Conservation (phyloP, 2,329 filamentous ascomycete genomes). For the Pseudogymnoascus sp. region DNA sequence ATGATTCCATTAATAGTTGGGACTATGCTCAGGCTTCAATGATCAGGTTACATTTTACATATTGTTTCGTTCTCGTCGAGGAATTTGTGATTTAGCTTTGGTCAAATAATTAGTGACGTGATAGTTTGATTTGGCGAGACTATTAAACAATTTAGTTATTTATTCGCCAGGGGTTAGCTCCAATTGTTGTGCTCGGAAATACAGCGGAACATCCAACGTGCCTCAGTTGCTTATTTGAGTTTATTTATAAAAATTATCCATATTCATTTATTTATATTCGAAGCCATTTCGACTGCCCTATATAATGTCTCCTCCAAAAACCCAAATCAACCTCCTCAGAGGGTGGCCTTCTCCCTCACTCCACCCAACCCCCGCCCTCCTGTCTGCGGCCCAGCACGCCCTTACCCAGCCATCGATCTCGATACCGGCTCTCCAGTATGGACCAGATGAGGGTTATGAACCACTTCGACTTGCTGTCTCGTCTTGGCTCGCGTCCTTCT, state of each 20-base stretch:
- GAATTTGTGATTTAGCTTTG: background rate
- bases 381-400: constrained; percentile 40
- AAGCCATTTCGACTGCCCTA: background rate
- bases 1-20: background rate
- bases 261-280: background rate
- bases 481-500: constrained; percentile 51
- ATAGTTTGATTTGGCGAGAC: constrained; percentile 1
- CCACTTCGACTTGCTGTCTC: constrained; percentile 47
- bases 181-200: background rate
- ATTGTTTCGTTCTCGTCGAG: background rate
- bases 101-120: background rate
- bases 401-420: constrained; percentile 41
- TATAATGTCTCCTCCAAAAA: background rate
- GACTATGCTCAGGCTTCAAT: background rate
- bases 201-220: background rate
- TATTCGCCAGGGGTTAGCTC: background rate
- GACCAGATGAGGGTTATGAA: constrained; percentile 50
- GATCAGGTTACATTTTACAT: background rate
- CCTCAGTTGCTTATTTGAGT: background rate
- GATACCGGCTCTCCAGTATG: constrained; percentile 48
- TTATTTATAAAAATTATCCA: background rate
- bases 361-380: constrained; percentile 46
- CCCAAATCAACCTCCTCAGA: constrained; percentile 24
- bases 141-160: background rate
- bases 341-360: constrained; percentile 32